Evolutionary conservation across 1,284 basidiomycete genomes (phyloP).

Genomic region (Golubevia sp.): DNA sequence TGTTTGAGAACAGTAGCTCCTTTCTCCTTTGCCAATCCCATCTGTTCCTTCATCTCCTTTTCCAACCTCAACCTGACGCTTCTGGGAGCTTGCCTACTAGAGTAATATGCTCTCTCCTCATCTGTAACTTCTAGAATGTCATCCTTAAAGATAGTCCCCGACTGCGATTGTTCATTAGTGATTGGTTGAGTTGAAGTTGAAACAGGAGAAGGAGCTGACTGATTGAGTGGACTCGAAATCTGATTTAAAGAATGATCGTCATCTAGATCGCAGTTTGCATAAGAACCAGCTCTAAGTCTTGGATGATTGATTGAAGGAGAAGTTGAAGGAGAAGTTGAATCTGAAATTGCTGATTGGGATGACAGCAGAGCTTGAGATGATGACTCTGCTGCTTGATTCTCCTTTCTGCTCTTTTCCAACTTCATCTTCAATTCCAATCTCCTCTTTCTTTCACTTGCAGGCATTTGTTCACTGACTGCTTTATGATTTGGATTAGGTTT

Average conservation of each 20-base stretch:
- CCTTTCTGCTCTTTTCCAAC: too few relatives aligned
- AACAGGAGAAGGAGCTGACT: not conserved
- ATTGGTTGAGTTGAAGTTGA: slow-evolving; percentile 7
- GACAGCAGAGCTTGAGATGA: too few relatives aligned
- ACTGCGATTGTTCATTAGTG: slow-evolving; percentile 9
- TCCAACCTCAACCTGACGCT: slow-evolving; percentile 12
- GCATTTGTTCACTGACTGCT: slow-evolving; percentile 21
- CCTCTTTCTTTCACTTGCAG: slow-evolving; percentile 8
- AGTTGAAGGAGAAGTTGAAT: slow-evolving; percentile 1
- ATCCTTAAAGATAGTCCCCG: slow-evolving; percentile 8
- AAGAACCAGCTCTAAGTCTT: slow-evolving; percentile 16
- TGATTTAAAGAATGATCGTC: slow-evolving; percentile 1
- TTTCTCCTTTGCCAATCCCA: not conserved
- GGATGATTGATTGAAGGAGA: slow-evolving; percentile 3
- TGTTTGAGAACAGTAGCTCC: not conserved
- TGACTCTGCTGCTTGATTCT: too few relatives aligned
- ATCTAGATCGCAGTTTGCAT: slow-evolving; percentile 40
- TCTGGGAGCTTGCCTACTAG: slow-evolving; percentile 13
- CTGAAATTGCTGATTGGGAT: not conserved
- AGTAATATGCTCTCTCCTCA: slow-evolving; percentile 27
- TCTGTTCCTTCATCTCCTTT: slow-evolving; percentile 4
- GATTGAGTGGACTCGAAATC: too few relatives aligned
- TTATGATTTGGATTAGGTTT: slow-evolving; percentile 2
- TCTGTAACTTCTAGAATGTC: slow-evolving; percentile 30
- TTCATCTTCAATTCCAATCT: slow-evolving; percentile 6